Base-by-base conservation (phyloP, 1,139 yeast genomes). In the Suhomyces bribrorum region DNA sequence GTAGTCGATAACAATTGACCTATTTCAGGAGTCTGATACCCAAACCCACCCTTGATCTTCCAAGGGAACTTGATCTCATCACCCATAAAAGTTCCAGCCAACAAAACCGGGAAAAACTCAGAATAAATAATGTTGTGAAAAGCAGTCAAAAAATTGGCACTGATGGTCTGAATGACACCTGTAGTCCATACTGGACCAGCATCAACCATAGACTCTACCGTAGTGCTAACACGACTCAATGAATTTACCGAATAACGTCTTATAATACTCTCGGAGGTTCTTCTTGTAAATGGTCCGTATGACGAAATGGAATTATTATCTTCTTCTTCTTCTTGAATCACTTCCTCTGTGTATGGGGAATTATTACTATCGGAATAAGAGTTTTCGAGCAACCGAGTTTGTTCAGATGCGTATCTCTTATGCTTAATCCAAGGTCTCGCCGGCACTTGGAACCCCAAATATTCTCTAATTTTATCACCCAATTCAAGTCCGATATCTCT, bases 401-500 rank as follows among this genome's bases (percentile, higher is more conserved):
- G 30, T 20, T 31, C 38, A 15, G 24, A 14, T n/a, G 14, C 11
- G 5, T n/a, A n/a, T n/a, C 14, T 23, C n/a, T 29, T 18, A 9
- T 12, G 11, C 11, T 23, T 31, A 20, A 36, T 39, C 73, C 76
- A 70, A 5, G 72, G 66, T 47, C 76, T 57, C 5, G 31, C 29
- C 11, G 64, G 64, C 7, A 60, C 50, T 4, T 52, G 36, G 36
- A 58, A 47, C 0, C 79, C 75, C 5, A 76, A 41, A 16, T 53
- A 38, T 8, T 50, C 46, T 46, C 66, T 50, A 29, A 79, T 48
- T 38, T 52, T 50, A 48, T 79, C 82, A 11, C 86, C 86, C 12
- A 77, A 31, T 23, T 70, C 79, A 8, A 80, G 54, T 1, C 85
- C 83, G 29, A 56, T 48, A 53, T 81, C 86, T 41, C 66, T 62